A percentile compares a stretch with the other conserved stretches of the same genome.
Conservation (phyloP, 208 protist species). For the Trypanosoma scelopori region DNA sequence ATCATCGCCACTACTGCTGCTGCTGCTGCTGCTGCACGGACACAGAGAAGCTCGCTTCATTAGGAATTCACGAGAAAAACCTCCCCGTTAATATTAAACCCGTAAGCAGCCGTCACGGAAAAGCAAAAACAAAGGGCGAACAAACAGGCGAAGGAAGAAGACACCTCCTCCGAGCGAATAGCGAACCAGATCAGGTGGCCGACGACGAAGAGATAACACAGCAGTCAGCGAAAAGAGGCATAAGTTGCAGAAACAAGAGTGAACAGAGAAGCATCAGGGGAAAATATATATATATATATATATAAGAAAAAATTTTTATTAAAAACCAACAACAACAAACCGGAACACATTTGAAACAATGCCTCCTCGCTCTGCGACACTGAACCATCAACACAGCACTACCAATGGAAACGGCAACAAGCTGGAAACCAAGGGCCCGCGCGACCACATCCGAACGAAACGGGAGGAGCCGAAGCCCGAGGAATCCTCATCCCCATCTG, state of each 20-base stretch:
- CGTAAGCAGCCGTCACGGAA: too few species aligned
- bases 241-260: slow-evolving; percentile 1
- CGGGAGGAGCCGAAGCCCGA: slow-evolving; percentile 34
- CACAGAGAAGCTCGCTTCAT: too few species aligned
- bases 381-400: slow-evolving; percentile 19
- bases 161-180: not conserved
- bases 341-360: slow-evolving; percentile 10
- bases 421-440: not conserved
- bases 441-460: slow-evolving; percentile 6
- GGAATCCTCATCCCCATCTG: slow-evolving; percentile 35
- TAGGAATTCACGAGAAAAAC: too few species aligned
- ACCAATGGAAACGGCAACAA: slow-evolving; percentile 14
- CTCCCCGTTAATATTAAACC: too few species aligned
- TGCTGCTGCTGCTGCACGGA: too few species aligned
- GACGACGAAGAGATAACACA: slow-evolving; percentile 16
- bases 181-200: slow-evolving; percentile 1
- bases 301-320: too few species aligned
- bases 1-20: too few species aligned
- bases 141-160: not conserved
- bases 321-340: slow-evolving; percentile 21
- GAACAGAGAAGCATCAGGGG: not conserved
- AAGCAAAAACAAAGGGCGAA: too few species aligned
- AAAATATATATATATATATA: too few species aligned
- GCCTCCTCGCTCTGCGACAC: slow-evolving; percentile 15
- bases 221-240: slow-evolving; percentile 6